Evolutionary conservation across 345 rosid species (phyloP), one percentile per base, ranked within the genome.

Genomic region (Eucalyptus coolabah): DNA sequence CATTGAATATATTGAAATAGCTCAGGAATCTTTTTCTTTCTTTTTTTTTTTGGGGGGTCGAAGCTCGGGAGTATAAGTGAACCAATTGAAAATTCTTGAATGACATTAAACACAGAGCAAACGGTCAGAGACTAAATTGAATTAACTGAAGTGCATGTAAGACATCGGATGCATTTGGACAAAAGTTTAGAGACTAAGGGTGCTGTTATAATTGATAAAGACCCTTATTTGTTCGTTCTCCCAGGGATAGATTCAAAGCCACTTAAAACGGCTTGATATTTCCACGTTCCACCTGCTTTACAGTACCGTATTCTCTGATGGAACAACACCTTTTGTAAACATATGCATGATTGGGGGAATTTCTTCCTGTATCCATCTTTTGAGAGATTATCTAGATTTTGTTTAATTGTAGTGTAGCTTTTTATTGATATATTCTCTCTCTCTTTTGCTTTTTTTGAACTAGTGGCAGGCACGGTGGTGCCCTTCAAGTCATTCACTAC

Each of bases 401-500:
- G 89, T 83, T 83, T 88, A 88, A 88, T 86, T 91, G 83, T 77
- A 40, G 83, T 37, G 83, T 40, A 19, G 83, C 89, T 90, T 88
- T 94, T 93, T 93, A 90, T 91, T 90, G 89, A 93, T 90, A 93
- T 90, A 92, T 92, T 91, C 89, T 87, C 89, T 87, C 89, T 90
- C 60, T 67, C 89, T 92, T 89, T 59, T 28, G 91, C 94, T 89
- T 92, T 91, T 30, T 91, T 54, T 89, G 90, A 94, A 90, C 90
- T 94, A 88, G 91, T 91, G 95, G 94, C 93, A 92, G 92, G 92
- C 95, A 95, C 89, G 93, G 91, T 91, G 87, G 87, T 91, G 87
- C 91, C 88, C 91, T 91, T 81, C 45, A 37, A 77, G 83, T 37
- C 47, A 21, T 77, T 77, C 47, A 37, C 83, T 69, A 51, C 89